These are phyloP conservation scores for Podila epicladia DNA, from an alignment of 192 early-diverging fungal species.

Conservation along the genomic window DNA sequence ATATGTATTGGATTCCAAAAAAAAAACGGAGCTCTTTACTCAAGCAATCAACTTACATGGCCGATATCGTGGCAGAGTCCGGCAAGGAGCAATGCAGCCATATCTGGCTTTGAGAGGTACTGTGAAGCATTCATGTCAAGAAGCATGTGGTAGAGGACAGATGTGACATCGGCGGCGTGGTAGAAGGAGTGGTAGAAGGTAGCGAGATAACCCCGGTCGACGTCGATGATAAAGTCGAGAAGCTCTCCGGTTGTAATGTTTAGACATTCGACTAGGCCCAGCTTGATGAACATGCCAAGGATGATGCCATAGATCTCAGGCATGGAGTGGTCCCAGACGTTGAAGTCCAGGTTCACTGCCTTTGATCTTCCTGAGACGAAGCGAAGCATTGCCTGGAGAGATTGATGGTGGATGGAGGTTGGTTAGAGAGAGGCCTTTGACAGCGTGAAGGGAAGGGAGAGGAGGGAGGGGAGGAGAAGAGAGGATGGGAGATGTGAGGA, in stretches of 20 bases:
- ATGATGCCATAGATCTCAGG: constrained; percentile 87
- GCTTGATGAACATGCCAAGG: constrained; percentile 77
- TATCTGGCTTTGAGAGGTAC: constrained; percentile 75
- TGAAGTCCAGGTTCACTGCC: constrained; percentile 57
- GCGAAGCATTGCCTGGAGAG: constrained; percentile 58
- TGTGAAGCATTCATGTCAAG: constrained; percentile 71
- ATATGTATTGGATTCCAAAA: neutral
- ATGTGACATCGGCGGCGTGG: constrained; percentile 91
- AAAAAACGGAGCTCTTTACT: neutral
- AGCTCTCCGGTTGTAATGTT: constrained; percentile 71
- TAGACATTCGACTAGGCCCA: constrained; percentile 69
- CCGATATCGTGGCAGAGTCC: constrained; percentile 93
- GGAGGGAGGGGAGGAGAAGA: neutral
- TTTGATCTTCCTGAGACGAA: constrained; percentile 55
- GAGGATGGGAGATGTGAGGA: neutral
- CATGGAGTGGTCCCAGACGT: constrained; percentile 69
- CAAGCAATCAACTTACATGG: constrained; percentile 63
- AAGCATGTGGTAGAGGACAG: constrained; percentile 84
- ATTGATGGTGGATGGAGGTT: neutral
- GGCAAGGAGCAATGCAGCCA: constrained; percentile 80
- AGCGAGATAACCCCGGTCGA: constrained; percentile 82
- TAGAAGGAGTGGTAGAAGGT: constrained; percentile 94
- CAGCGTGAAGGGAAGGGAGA: neutral
- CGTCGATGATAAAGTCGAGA: constrained; percentile 87
- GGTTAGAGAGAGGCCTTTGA: neutral